A percentile compares a stretch with the other conserved stretches of the same genome.
Evolutionary conservation across 2,329 filamentous ascomycete species (phyloP).

Genomic region (Aschersonia sp.): DNA sequence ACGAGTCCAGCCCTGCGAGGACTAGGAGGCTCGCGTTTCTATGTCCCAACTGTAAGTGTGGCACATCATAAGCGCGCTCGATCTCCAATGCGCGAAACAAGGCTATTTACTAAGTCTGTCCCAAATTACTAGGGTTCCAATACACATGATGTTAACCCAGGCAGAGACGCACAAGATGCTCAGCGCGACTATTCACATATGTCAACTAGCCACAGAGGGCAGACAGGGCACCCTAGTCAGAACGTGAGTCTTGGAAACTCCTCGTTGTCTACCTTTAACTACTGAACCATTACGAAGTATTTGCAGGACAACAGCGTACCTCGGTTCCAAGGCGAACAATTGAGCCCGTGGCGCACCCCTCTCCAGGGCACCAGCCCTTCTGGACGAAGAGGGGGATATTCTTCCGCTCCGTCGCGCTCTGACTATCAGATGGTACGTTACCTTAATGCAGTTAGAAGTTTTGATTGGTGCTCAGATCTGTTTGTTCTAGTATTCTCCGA

Average conservation of each 20-base stretch:
- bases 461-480: not conserved
- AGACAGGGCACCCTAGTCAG: not conserved
- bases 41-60: not conserved
- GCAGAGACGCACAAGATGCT: not conserved
- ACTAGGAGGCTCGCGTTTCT: not conserved
- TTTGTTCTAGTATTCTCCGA: not conserved
- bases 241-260: not conserved
- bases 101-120: not conserved
- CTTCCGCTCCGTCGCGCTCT: not conserved
- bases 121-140: not conserved
- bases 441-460: not conserved
- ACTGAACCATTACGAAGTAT: not conserved
- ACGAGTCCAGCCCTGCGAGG: not conserved
- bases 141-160: not conserved
- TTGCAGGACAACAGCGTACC: not conserved
- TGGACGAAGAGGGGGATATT: not conserved
- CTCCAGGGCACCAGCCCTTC: not conserved
- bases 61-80: not conserved
- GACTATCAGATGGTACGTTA: not conserved
- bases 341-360: not conserved
- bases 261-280: not conserved
- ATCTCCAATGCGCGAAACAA: not conserved
- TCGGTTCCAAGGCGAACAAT: not conserved
- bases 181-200: not conserved
- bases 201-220: not conserved